These are phyloP conservation scores for Viridothelium virens DNA, from an alignment of 495 filamentous ascomycete genomes.

Conservation along the genomic window DNA sequence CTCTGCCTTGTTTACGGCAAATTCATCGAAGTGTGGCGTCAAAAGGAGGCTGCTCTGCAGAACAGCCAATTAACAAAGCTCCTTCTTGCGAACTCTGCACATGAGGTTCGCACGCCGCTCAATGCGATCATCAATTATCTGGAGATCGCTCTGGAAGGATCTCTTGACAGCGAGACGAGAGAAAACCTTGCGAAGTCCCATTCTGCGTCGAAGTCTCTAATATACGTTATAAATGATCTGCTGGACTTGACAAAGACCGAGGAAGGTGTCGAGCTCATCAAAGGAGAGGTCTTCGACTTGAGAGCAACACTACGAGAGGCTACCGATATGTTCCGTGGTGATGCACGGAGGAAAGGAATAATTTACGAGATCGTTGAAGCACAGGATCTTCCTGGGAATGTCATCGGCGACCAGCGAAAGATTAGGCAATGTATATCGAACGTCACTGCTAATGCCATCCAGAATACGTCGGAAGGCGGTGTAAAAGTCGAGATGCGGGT, in stretches of 20 bases:
- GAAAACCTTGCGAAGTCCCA: constrained; percentile 84
- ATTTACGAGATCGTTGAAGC: constrained; percentile 58
- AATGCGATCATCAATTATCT: constrained; percentile 97
- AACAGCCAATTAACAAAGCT: constrained; percentile 73
- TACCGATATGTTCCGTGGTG: constrained; percentile 61
- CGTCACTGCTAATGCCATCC: constrained; percentile 76
- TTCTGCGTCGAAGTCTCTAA: constrained; percentile 90
- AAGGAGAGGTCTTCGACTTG: constrained; percentile 75
- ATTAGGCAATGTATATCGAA: constrained; percentile 78
- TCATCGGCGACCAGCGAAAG: constrained; percentile 71
- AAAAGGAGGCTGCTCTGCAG: constrained; percentile 80
- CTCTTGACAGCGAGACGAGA: constrained; percentile 72
- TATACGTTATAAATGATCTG: constrained; percentile 94
- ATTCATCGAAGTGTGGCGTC: constrained; percentile 88
- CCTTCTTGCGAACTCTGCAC: constrained; percentile 83
- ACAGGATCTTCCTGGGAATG: constrained; percentile 59
- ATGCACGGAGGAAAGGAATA: constrained; percentile 69
- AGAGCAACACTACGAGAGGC: constrained; percentile 66
- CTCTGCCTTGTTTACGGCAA: constrained; percentile 86
- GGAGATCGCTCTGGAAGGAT: constrained; percentile 84
- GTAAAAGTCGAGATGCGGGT: constrained; percentile 64
- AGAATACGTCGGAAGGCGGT: constrained; percentile 64
- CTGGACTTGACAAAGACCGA: constrained; percentile 88
- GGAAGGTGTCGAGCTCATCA: constrained; percentile 69
- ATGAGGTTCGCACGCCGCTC: constrained; percentile 88